Evolutionary conservation across 2,329 filamentous ascomycete species (phyloP), one percentile per base, ranked within the genome.

Genomic region (Aspergillus hortae): DNA sequence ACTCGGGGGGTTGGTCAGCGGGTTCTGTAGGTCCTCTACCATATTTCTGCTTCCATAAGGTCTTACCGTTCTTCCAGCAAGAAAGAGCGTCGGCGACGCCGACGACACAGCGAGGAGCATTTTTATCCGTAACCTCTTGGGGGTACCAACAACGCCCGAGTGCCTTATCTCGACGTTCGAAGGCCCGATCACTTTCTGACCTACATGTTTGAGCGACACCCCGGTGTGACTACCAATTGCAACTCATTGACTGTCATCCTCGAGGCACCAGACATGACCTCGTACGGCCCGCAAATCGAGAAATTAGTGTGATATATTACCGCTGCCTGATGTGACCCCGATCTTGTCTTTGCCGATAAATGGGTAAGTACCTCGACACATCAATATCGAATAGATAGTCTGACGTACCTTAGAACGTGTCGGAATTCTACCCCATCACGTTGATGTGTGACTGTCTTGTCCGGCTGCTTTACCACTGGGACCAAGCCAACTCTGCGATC

Each of bases 51-150:
- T 1, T 3, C 27, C 27, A 10, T 30, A 7, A 10, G 10, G 35
- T 4, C 35, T 14, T 23, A 25, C 12, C 10, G 6, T 23, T 23
- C 23, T 30, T 30, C 2, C n/a, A 40, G 46, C 36, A 17, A 15
- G 14, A 21, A 25, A 9, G 6, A 30, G 17, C 15, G 23, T 38
- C 6, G 46, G n/a, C n/a, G 49, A 51, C 32, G 43, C 25, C 7
- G 49, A 51, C n/a, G 49, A 46, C n/a, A 46, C 49, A 14, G 49
- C 49, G 14, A 51, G 44, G 36, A 30, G 41, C 15, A 40, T 46
- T 15, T 19, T 46, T n/a, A 40, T 35, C 11, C 19, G 38, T 2
- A 41, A 32, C 30, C 14, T 35, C n/a, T 42, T 51, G 23, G 43
- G 35, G 11, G n/a, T 41, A 19, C 43, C 30, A 41, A 33, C 33